These are phyloP conservation scores for Capsicum rhomboideum DNA, from an alignment of 257 asterid species.

Conservation along the genomic window DNA sequence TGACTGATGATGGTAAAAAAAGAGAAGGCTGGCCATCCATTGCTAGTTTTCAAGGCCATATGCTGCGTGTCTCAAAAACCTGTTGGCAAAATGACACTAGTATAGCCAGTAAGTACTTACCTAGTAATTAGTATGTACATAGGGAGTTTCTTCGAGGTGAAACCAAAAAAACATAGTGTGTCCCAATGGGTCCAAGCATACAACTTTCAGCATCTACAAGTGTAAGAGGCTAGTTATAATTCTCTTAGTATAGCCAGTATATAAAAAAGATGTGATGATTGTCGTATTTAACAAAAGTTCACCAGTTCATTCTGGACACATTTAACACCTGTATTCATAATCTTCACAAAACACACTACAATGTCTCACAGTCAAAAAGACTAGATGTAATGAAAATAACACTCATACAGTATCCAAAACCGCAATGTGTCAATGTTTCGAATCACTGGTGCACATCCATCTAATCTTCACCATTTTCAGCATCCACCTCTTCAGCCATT, in stretches of 20 bases:
- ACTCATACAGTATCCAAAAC: background rate
- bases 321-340: background rate
- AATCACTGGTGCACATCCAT: background rate
- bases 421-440: background rate
- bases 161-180: background rate
- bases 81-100: too few relatives aligned
- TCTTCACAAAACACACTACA: background rate
- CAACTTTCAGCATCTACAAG: background rate
- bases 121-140: background rate
- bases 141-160: background rate
- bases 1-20: too few relatives aligned
- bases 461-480: background rate
- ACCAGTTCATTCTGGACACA: background rate
- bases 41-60: too few relatives aligned
- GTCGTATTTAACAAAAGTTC: background rate
- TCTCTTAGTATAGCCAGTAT: background rate
- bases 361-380: background rate
- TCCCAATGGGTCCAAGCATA: background rate
- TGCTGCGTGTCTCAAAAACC: too few relatives aligned
- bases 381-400: background rate
- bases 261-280: background rate
- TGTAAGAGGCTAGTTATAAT: background rate
- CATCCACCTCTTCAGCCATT: slow-evolving; percentile 15
- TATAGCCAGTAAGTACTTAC: background rate
- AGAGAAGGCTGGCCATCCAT: too few relatives aligned